A percentile compares a stretch with the other conserved stretches of the same genome.
phyloP scores from a whole-genome alignment of 208 protist species.

The Wallacemonas sp. region DNA sequence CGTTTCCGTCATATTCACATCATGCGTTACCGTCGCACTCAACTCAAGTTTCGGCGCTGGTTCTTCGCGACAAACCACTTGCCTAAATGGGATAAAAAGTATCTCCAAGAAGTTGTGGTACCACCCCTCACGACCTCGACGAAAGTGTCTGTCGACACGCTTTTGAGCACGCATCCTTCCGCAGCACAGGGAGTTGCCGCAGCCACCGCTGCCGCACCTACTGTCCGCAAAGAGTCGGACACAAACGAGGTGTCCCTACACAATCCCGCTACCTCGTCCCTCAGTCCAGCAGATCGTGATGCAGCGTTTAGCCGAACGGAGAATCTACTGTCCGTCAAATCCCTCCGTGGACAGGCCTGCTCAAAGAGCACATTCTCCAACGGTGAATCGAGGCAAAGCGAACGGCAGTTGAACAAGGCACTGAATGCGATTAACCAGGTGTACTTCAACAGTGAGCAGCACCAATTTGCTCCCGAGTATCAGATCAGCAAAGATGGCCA shows the following conservation, averaged over 20 bases:
- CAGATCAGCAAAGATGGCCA: not conserved
- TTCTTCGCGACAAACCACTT: constrained; percentile 73
- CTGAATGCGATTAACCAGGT: constrained; percentile 32
- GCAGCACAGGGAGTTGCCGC: not conserved
- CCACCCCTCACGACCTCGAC: constrained; percentile 19
- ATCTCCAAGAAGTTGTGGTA: constrained; percentile 57
- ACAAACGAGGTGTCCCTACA: constrained; percentile 1
- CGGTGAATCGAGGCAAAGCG: constrained; percentile 31
- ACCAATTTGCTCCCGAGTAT: constrained; percentile 15
- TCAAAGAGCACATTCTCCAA: constrained; percentile 20
- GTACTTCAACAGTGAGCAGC: constrained; percentile 21
- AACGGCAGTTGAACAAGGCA: constrained; percentile 15
- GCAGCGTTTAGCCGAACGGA: not conserved
- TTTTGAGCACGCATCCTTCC: not conserved
- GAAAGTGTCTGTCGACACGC: not conserved
- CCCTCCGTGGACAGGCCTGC: not conserved
- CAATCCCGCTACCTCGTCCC: not conserved
- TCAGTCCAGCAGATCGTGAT: not conserved
- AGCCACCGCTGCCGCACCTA: not conserved
- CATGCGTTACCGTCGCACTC: constrained; percentile 52
- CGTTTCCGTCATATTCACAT: constrained; percentile 64
- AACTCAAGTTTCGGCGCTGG: constrained; percentile 51
- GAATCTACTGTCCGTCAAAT: not conserved
- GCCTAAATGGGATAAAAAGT: constrained; percentile 75
- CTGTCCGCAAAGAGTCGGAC: not conserved